Conservation (phyloP, 306 rosid genomes). For the Vigna trinervia region DNA sequence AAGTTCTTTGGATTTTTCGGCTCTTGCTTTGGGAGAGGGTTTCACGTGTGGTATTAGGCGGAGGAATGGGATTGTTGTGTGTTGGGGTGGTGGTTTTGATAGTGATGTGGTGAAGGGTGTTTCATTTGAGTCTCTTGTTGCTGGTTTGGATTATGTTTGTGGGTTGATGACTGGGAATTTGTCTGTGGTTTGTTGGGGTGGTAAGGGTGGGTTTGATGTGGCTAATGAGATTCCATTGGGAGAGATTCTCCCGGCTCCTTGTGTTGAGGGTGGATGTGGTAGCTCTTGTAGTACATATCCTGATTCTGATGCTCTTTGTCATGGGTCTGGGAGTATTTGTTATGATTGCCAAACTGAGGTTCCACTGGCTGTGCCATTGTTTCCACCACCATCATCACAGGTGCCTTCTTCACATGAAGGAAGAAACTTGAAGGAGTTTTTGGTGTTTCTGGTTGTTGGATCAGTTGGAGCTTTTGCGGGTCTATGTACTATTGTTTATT, state of each 20-base stretch:
- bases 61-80: slow-evolving; percentile 44
- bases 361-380: slow-evolving; percentile 48
- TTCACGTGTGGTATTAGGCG: slow-evolving; percentile 51
- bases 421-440: slow-evolving; percentile 14
- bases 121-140: slow-evolving; percentile 58
- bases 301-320: slow-evolving; percentile 51
- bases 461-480: slow-evolving; percentile 54
- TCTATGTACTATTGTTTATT: slow-evolving; percentile 47
- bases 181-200: slow-evolving; percentile 56
- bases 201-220: slow-evolving; percentile 11
- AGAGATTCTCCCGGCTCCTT: slow-evolving; percentile 56
- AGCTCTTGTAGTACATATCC: slow-evolving; percentile 51
- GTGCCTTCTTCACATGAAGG: not conserved
- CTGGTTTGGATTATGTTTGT: slow-evolving; percentile 62
- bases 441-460: slow-evolving; percentile 46
- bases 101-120: slow-evolving; percentile 37
- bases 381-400: slow-evolving; percentile 32
- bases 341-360: slow-evolving; percentile 43
- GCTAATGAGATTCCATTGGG: slow-evolving; percentile 40
- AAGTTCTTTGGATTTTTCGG: slow-evolving; percentile 38
- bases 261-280: slow-evolving; percentile 44
- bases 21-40: slow-evolving; percentile 51
- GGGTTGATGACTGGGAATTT: slow-evolving; percentile 52
- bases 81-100: slow-evolving; percentile 47
- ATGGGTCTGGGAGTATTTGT: slow-evolving; percentile 52